Conservation (phyloP, 495 filamentous ascomycete genomes). For the Neurospora intermedia region DNA sequence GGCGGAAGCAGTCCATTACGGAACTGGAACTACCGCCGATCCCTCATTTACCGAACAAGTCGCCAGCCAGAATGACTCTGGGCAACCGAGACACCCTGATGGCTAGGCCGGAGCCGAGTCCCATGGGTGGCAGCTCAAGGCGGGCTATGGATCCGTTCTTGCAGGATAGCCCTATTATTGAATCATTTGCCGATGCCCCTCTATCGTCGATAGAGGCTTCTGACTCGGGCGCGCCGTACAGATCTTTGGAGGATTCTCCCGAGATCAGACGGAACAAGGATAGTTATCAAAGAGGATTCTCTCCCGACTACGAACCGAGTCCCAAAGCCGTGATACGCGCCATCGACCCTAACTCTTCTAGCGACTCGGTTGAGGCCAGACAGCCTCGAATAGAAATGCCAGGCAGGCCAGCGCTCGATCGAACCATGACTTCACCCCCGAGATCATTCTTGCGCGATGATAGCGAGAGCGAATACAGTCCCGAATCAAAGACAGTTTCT, state of each 20-base stretch:
- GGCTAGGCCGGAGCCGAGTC: constrained; percentile 41
- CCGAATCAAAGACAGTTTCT: constrained; percentile 12
- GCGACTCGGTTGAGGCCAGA: background rate
- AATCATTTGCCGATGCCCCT: constrained; percentile 10
- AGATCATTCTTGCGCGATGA: constrained; percentile 28
- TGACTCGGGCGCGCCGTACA: background rate
- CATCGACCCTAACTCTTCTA: constrained; percentile 29
- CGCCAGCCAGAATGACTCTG: constrained; percentile 18
- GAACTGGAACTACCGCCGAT: constrained; percentile 34
- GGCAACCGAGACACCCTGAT: constrained; percentile 16
- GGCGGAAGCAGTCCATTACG: constrained; percentile 78
- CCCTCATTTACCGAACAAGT: constrained; percentile 17
- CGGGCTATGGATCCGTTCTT: constrained; percentile 88
- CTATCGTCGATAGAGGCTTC: constrained; percentile 7
- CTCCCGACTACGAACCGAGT: constrained; percentile 54
- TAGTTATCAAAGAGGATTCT: constrained; percentile 38
- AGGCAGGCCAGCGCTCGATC: constrained; percentile 7
- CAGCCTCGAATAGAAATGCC: constrained; percentile 9
- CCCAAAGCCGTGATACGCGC: constrained; percentile 48
- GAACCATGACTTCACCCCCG: constrained; percentile 13
- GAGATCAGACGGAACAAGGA: background rate
- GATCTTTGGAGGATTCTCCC: background rate
- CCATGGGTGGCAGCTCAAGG: constrained; percentile 69
- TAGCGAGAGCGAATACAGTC: constrained; percentile 28
- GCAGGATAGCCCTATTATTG: constrained; percentile 18